Evolutionary conservation across 2,329 filamentous ascomycete species (phyloP).

Genomic region (Neopestalotiopsis sp.): DNA sequence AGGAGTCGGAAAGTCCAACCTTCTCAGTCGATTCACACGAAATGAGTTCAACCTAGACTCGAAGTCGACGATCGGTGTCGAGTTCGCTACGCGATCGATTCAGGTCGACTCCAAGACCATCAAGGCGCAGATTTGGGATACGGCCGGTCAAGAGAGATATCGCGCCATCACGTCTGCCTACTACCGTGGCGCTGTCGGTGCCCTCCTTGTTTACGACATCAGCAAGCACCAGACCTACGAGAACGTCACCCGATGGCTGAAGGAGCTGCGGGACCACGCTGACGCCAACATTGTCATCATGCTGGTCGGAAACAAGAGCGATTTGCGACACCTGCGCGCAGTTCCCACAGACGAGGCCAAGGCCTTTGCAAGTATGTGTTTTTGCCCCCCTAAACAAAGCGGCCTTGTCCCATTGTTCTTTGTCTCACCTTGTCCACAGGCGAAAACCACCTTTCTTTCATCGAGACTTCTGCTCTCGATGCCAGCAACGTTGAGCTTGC

Average conservation of each 20-base stretch:
- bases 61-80: constrained; percentile 99
- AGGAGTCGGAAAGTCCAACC: constrained; percentile 99
- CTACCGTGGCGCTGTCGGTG: constrained; percentile 96
- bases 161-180: constrained; percentile 99
- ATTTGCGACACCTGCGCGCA: constrained; percentile 97
- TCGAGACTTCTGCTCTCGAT: constrained; percentile 97
- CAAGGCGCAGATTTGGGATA: constrained; percentile 99
- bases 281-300: constrained; percentile 99
- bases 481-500: constrained; percentile 99
- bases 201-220: constrained; percentile 98
- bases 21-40: constrained; percentile 98
- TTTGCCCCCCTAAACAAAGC: constrained; percentile 18
- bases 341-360: constrained; percentile 98
- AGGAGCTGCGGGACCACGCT: constrained; percentile 96
- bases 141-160: constrained; percentile 97
- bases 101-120: constrained; percentile 99
- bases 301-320: constrained; percentile 99
- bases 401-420: not conserved
- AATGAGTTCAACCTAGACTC: constrained; percentile 99
- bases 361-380: constrained; percentile 82
- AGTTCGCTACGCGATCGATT: constrained; percentile 98
- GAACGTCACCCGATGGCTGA: constrained; percentile 98
- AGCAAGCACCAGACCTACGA: constrained; percentile 99
- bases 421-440: constrained; percentile 57
- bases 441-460: constrained; percentile 98